Evolutionary conservation across 2,329 filamentous ascomycete species (phyloP).

Genomic region (Byssoonygena ceratinophila): DNA sequence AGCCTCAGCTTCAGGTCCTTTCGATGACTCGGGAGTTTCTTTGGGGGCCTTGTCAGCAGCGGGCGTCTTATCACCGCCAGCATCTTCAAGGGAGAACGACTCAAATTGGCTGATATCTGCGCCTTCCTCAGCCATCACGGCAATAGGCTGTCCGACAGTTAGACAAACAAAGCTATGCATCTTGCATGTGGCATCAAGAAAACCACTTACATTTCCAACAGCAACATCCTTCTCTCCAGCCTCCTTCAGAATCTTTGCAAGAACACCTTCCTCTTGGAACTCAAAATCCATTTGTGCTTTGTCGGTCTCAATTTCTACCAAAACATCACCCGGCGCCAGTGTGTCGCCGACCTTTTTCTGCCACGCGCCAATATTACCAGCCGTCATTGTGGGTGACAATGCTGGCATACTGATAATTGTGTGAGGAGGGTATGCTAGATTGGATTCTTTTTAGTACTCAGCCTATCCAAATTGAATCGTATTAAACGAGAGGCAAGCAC

Average conservation of each 20-base stretch:
- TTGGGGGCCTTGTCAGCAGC: constrained; percentile 54
- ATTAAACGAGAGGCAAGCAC: constrained; percentile 1
- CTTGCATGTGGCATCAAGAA: constrained; percentile 2
- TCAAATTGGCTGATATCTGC: constrained; percentile 80
- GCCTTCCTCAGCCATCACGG: constrained; percentile 85
- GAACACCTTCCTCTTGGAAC: constrained; percentile 93
- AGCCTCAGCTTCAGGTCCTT: constrained; percentile 37
- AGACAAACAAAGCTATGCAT: constrained; percentile 10
- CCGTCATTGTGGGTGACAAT: constrained; percentile 92
- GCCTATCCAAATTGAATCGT: neutral
- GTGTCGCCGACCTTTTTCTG: constrained; percentile 91
- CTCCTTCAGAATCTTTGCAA: constrained; percentile 89
- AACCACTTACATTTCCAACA: constrained; percentile 74
- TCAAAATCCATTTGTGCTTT: constrained; percentile 99
- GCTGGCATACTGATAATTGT: constrained; percentile 96
- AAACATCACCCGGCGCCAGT: constrained; percentile 81
- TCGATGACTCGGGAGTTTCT: constrained; percentile 46
- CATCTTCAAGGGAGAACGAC: constrained; percentile 76
- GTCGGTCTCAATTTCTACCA: constrained; percentile 98
- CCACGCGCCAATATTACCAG: constrained; percentile 93
- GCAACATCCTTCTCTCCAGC: constrained; percentile 87
- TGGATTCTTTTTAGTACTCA: neutral
- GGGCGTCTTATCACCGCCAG: constrained; percentile 67
- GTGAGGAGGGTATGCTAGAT: constrained; percentile 80
- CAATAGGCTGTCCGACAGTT: constrained; percentile 64